phyloP scores from a whole-genome alignment of 2,329 filamentous ascomycete genomes.

The Juglanconis sp. region DNA sequence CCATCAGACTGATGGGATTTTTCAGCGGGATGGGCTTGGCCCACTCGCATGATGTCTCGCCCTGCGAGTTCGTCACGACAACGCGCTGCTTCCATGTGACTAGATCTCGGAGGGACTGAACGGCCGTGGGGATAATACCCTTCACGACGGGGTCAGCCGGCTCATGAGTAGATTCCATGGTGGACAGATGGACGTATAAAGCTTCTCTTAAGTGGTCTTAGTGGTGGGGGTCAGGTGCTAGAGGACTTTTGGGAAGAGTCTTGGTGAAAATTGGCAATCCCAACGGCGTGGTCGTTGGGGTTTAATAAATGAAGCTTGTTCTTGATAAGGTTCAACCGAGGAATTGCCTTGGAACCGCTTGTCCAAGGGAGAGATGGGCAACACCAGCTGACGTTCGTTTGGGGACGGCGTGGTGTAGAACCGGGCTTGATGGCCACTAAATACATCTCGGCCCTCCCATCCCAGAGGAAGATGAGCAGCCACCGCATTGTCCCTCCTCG shows the following conservation, averaged over 20 bases:
- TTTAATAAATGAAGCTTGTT: not conserved
- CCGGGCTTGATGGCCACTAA: not conserved
- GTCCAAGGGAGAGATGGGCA: not conserved
- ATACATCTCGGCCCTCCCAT: not conserved
- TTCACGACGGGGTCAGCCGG: conserved; percentile 65
- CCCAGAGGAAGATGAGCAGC: not conserved
- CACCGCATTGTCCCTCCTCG: not conserved
- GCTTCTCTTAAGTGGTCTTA: not conserved
- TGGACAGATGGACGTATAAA: not conserved
- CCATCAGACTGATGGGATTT: conserved; percentile 69
- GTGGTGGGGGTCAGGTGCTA: not conserved
- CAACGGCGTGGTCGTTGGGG: not conserved
- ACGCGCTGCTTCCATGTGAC: conserved; percentile 69
- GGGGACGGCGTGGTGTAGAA: not conserved
- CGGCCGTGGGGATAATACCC: conserved; percentile 44
- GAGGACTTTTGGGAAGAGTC: not conserved
- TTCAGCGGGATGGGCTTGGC: conserved; percentile 60
- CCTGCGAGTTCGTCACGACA: conserved; percentile 60
- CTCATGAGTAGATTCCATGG: conserved; percentile 34
- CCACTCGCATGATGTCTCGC: conserved; percentile 67
- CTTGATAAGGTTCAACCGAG: not conserved
- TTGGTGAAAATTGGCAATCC: not conserved
- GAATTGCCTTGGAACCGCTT: not conserved
- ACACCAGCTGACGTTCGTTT: too few species aligned
- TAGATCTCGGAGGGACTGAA: conserved; percentile 26